Base-by-base conservation (phyloP, 805 yeast genomes). In the Tanozyma kutaoensis region DNA sequence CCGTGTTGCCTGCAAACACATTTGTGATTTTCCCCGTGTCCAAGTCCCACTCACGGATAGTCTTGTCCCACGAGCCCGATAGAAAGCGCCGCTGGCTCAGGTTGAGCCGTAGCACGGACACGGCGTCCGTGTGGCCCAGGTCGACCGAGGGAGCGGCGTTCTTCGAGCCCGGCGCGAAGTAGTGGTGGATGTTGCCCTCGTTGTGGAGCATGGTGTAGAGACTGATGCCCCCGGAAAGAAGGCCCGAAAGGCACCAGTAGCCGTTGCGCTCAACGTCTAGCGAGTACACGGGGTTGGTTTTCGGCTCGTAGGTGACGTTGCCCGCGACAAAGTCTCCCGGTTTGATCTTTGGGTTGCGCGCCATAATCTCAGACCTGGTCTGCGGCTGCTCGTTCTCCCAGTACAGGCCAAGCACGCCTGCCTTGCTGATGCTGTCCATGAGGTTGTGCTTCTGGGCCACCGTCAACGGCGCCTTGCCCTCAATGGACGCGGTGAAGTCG, bases 361-460 rank as follows among this genome's bases (percentile, higher is more conserved):
- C 66, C 49, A 35, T 45, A 24, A 40, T 43, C 32, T 60, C 59
- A 31, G 62, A 44, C 34, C 57, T 58, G 18, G 61, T 52, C 30
- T 71, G 57, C 0, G 97, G 96, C 42, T 85, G 81, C 53, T 91
- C 97, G 50, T 91, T 91, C 45, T 88, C 97, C 95, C 96, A 91
- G 55, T 84, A 88, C 1, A 91, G 76, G 11, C 66, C 46, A 4
- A 86, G 53, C 4, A 82, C 76, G 5, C 97, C 98, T 0, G 85
- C 91, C 43, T 78, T 76, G 7, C 78, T 67, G 18, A 91, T 70
- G 1, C 91, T 69, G 46, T 91, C 98, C 14, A 84, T 84, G 26
- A 85, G 60, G 26, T 81, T 78, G 49, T 91, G 97, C 42, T 72
- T 72, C 48, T 91, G 98, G 3, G 94, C 84, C 33, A 85, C 80